Evolutionary conservation across 2,329 filamentous ascomycete genomes (phyloP).

Genomic region (Fusarium kyushuense): DNA sequence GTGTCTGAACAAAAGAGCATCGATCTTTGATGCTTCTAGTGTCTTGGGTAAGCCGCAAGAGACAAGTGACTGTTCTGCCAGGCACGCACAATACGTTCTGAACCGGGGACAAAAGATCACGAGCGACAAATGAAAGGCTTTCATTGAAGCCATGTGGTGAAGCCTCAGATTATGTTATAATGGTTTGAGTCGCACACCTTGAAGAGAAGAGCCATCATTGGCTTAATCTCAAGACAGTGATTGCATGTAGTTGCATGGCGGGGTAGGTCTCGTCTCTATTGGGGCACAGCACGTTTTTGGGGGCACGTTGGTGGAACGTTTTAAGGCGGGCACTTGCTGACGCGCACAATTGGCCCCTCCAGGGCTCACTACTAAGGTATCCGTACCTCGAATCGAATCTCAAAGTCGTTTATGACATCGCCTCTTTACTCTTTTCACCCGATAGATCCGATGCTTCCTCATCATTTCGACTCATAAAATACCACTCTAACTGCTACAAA

Average conservation of each 20-base stretch:
- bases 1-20: background rate
- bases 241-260: conserved; percentile 26
- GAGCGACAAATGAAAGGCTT: conserved; percentile 39
- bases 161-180: conserved; percentile 12
- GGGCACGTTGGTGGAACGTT: conserved; percentile 18
- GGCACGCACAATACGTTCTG: background rate
- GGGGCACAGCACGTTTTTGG: conserved; percentile 35
- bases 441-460: conserved; percentile 22
- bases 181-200: conserved; percentile 48
- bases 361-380: background rate
- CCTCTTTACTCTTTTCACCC: conserved; percentile 14
- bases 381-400: conserved; percentile 22
- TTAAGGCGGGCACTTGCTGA: conserved; percentile 39
- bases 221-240: conserved; percentile 19
- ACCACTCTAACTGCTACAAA: background rate
- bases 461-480: background rate
- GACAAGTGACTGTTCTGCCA: background rate
- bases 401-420: conserved; percentile 29
- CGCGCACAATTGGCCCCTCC: conserved; percentile 46
- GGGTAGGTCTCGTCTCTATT: conserved; percentile 26
- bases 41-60: background rate
- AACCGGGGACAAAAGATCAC: background rate
- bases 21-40: background rate
- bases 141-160: conserved; percentile 40
- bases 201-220: conserved; percentile 46